Conservation (phyloP, 345 rosid species). For the Linum tenue region DNA sequence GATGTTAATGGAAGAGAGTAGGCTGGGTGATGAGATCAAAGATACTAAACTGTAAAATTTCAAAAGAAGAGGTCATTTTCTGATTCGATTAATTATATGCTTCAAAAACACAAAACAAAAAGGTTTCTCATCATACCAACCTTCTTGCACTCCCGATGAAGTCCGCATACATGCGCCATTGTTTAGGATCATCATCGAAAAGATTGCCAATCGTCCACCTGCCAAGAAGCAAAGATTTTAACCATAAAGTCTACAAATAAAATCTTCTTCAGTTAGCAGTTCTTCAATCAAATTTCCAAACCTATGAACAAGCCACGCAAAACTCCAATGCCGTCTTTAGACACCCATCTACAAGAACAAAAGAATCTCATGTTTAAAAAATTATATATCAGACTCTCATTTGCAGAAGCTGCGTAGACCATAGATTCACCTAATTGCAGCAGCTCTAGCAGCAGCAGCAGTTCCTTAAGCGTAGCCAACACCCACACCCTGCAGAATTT, state of each 20-base stretch:
- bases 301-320: conserved; percentile 89
- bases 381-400: conserved; percentile 3
- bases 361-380: conserved; percentile 13
- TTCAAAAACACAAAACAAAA: conserved; percentile 1
- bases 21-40: conserved; percentile 77
- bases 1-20: conserved; percentile 85
- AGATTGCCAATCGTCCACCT: conserved; percentile 92
- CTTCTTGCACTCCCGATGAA: conserved; percentile 97
- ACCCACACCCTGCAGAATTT: conserved; percentile 70
- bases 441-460: conserved; percentile 69
- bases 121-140: conserved; percentile 26
- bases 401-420: not conserved
- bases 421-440: conserved; percentile 66
- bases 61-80: not conserved
- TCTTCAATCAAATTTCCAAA: conserved; percentile 27
- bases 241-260: conserved; percentile 7
- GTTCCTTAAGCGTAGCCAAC: conserved; percentile 82
- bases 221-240: conserved; percentile 23
- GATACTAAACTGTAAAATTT: conserved; percentile 47
- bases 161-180: conserved; percentile 99
- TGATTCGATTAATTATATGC: not conserved
- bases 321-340: conserved; percentile 97
- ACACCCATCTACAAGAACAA: conserved; percentile 71
- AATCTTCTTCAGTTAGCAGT: conserved; percentile 6
- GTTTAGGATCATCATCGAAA: conserved; percentile 95